Evolutionary conservation across 495 filamentous ascomycete genomes (phyloP).

Genomic region (Penicillium crystallinum): DNA sequence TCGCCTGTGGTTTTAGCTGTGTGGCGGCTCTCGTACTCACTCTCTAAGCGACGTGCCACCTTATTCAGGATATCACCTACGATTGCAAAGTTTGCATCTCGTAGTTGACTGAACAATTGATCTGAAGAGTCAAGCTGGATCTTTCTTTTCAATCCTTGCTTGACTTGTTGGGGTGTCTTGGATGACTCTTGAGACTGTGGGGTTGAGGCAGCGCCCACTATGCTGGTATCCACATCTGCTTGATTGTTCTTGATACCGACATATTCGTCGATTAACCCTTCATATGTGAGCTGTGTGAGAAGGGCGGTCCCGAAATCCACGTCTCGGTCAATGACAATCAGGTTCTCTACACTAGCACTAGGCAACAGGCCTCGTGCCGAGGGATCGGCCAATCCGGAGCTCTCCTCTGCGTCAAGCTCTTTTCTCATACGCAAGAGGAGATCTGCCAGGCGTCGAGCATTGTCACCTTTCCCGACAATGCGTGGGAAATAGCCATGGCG

Average conservation of each 20-base stretch:
- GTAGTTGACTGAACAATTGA: conserved; percentile 79
- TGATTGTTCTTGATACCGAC: conserved; percentile 85
- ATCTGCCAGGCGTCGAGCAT: conserved; percentile 83
- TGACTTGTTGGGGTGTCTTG: conserved; percentile 46
- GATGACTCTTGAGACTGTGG: conserved; percentile 50
- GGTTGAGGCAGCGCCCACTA: conserved; percentile 68
- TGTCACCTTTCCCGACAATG: conserved; percentile 93
- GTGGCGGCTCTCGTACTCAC: conserved; percentile 86
- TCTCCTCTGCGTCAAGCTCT: conserved; percentile 78
- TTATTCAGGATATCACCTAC: conserved; percentile 85
- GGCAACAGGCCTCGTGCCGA: conserved; percentile 68
- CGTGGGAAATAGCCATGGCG: conserved; percentile 90
- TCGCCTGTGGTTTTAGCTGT: conserved; percentile 82
- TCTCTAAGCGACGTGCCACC: conserved; percentile 80
- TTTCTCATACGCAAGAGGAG: conserved; percentile 89
- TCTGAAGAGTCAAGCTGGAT: conserved; percentile 87
- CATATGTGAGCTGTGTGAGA: conserved; percentile 93
- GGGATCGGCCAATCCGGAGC: conserved; percentile 50
- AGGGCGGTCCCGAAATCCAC: conserved; percentile 88
- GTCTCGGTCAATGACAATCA: conserved; percentile 94
- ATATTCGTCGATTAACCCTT: conserved; percentile 91
- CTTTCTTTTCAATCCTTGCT: conserved; percentile 76
- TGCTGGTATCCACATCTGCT: conserved; percentile 86
- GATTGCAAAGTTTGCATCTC: conserved; percentile 93
- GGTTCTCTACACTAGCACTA: conserved; percentile 77